Percentiles rank a stretch among this genome's conserved stretches.
phyloP scores from a whole-genome alignment of 2,329 filamentous ascomycete species.

The Aspergillus amoenus region DNA sequence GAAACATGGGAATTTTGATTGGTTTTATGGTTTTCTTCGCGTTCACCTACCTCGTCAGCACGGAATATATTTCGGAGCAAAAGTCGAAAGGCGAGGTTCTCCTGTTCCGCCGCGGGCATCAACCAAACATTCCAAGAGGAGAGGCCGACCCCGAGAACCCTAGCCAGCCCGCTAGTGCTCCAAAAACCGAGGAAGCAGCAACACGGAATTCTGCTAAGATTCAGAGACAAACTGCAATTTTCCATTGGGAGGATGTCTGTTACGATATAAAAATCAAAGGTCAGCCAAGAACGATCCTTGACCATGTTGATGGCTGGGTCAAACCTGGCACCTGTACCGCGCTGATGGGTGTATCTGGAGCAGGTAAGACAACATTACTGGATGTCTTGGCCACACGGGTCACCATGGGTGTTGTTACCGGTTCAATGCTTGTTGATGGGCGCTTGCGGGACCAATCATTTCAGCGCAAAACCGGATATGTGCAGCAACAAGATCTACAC shows the following conservation, averaged over 20 bases:
- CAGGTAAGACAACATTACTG: conserved; percentile 90
- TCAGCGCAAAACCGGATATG: conserved; percentile 89
- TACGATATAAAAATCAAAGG: conserved; percentile 81
- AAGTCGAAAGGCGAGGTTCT: conserved; percentile 31
- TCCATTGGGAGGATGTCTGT: conserved; percentile 83
- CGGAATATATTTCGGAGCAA: conserved; percentile 25
- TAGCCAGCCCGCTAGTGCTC: background rate
- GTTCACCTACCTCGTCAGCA: conserved; percentile 25
- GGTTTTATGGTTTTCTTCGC: conserved; percentile 64
- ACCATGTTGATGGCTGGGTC: conserved; percentile 89
- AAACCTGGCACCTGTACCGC: conserved; percentile 88
- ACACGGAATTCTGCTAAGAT: conserved; percentile 47
- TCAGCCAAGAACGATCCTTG: conserved; percentile 73
- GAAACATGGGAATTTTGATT: conserved; percentile 68
- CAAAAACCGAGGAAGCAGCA: conserved; percentile 3
- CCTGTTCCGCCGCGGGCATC: conserved; percentile 28
- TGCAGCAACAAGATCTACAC: conserved; percentile 90
- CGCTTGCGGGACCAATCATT: conserved; percentile 74
- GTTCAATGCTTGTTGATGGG: conserved; percentile 83
- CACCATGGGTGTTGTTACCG: conserved; percentile 86
- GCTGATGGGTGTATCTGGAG: conserved; percentile 85
- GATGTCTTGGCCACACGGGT: conserved; percentile 83
- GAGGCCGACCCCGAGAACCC: conserved; percentile 5
- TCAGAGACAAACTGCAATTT: conserved; percentile 70
- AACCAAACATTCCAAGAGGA: background rate